Evolutionary conservation across 306 rosid species (phyloP), one percentile per base, ranked within the genome.

Genomic region (Boehmeria nivea): DNA sequence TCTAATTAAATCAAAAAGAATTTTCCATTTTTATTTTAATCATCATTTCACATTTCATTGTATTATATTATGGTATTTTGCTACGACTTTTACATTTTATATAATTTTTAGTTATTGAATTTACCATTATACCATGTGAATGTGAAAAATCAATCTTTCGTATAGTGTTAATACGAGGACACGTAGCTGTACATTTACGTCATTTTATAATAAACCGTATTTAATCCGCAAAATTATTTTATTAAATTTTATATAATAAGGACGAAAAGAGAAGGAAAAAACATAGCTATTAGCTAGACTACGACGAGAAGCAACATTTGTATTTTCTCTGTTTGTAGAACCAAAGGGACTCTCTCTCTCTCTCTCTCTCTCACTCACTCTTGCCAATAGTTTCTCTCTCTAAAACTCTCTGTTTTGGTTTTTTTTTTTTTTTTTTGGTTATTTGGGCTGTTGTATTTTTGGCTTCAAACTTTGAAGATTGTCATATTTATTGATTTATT

Each of bases 261-360:
- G 2, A n/a, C 54, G 5, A 49, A 22, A 22, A 24, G 8, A 4
- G 19, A 45, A 45, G 25, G 27, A 34, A 37, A 33, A 65, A 31
- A 17, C 21, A 40, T 40, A 40, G 12, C 12, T 40, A 11, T 11
- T 40, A n/a, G 8, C 6, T 16, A 26, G 15, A 6, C 17, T 8
- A n/a, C 11, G 12, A 33, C 15, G 4, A 55, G 14, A 43, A 23
- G 64, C 42, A 39, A 51, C 71, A 61, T 14, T 52, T 48, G 2
- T 17, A 22, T 55, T 40, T 49, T 64, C 57, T 12, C 18, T 52
- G 40, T 24, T 50, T 31, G 6, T 48, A 49, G 14, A 40, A 59
- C 26, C 20, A 46, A n/a, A 15, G 19, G 25, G 43, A 57, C 76
- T 64, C 33, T 49, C n/a, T 69, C 59, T 13, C 38, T 61, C 61